These are phyloP conservation scores for Austroboletus rostrupii DNA, from an alignment of 1,284 basidiomycete genomes.

Conservation along the genomic window DNA sequence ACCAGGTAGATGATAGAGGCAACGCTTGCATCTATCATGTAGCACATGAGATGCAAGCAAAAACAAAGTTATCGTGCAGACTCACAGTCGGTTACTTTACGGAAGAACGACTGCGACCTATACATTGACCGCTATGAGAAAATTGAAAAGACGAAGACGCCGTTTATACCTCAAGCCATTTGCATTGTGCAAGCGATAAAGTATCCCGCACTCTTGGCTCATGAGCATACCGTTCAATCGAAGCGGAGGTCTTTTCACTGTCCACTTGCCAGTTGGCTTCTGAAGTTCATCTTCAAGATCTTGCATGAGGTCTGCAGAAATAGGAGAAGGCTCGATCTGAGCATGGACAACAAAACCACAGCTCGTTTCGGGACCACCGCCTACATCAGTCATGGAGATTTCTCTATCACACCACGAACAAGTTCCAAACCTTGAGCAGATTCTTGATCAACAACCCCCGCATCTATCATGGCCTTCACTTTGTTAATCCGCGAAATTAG, in stretches of 20 bases:
- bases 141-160: background rate
- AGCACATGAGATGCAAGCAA: conserved; percentile 2
- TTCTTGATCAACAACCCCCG: conserved; percentile 56
- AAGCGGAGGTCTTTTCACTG: conserved; percentile 51
- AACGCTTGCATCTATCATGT: conserved; percentile 62
- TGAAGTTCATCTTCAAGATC: conserved; percentile 71
- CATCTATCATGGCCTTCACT: conserved; percentile 58
- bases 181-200: conserved; percentile 62
- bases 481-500: conserved; percentile 56
- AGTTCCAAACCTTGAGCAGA: conserved; percentile 16
- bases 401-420: background rate
- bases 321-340: conserved; percentile 51
- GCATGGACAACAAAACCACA: conserved; percentile 66
- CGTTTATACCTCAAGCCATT: conserved; percentile 59
- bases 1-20: conserved; percentile 65
- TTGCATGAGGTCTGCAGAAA: conserved; percentile 53
- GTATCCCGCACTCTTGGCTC: conserved; percentile 75
- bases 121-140: conserved; percentile 2
- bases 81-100: conserved; percentile 79
- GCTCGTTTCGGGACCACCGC: conserved; percentile 16
- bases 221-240: conserved; percentile 61
- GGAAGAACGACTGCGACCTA: conserved; percentile 66
- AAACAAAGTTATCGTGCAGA: conserved; percentile 6
- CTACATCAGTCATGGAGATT: conserved; percentile 10
- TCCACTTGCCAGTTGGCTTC: conserved; percentile 66